Percentiles rank a stretch among this genome's conserved stretches.
phyloP scores from a whole-genome alignment of 140 eudicot genomes.

The Ambrosia hybrid region DNA sequence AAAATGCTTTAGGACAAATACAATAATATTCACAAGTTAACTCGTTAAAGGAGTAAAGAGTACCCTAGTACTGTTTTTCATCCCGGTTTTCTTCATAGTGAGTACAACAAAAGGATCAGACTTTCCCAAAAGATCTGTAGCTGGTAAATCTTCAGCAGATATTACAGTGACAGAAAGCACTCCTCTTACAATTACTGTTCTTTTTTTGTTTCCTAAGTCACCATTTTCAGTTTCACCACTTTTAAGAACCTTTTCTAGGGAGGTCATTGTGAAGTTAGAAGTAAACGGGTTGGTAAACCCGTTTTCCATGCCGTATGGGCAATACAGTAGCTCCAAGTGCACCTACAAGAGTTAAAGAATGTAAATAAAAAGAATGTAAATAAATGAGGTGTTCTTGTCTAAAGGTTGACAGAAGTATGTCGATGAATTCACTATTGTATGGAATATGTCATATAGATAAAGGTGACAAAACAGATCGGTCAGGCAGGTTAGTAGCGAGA shows the following conservation, averaged over 20 bases:
- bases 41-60: conserved; percentile 8
- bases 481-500: not conserved
- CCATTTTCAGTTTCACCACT: conserved; percentile 59
- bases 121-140: conserved; percentile 87
- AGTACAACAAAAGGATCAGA: conserved; percentile 86
- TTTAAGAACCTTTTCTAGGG: conserved; percentile 77
- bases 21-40: not conserved
- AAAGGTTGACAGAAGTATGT: not conserved
- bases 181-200: conserved; percentile 75
- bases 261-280: conserved; percentile 73
- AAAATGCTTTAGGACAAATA: not conserved
- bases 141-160: conserved; percentile 89
- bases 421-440: not conserved
- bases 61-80: conserved; percentile 88
- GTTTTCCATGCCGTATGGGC: conserved; percentile 71
- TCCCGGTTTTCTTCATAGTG: conserved; percentile 75
- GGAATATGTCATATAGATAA: not conserved
- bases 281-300: conserved; percentile 75
- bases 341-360: conserved; percentile 47
- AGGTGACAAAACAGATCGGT: not conserved
- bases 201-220: conserved; percentile 46
- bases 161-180: conserved; percentile 89
- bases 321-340: conserved; percentile 89
- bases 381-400: not conserved
- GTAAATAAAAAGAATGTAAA: not conserved